Evolutionary conservation across 2,329 filamentous ascomycete species (phyloP), one percentile per base, ranked within the genome.

Genomic region (Aspergillus felis): DNA sequence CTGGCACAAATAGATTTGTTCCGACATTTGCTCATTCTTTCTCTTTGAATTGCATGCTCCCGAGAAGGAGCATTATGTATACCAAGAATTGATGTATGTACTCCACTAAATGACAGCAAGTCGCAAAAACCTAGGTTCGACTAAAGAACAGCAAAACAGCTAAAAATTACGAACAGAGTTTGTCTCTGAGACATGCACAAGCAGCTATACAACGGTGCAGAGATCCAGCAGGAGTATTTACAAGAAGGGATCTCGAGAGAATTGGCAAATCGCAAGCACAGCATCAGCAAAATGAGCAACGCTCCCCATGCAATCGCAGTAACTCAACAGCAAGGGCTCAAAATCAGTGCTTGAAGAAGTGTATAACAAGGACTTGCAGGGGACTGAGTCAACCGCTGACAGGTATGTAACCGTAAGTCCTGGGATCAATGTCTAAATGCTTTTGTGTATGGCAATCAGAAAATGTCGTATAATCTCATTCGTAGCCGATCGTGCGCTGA

Each of bases 251-350:
- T 24, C 42, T 46, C 22, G 22, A 20, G 10, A 12, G 20, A 14
- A 46, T 5, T 4, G 10, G 7, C 3, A n/a, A 44, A 17, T 44
- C 35, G 41, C n/a, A 22, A 44, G 5, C 22, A 46, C 14, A 56
- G 38, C 27, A n/a, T 29, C 24, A 12, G 35, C 41, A 42, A 46
- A 50, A 50, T 27, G 56, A 54, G 47, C 48, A 32, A 38, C 55
- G 66, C 66, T 62, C 65, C 62, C 58, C 32, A 66, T 66, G 66
- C 64, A 56, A 12, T 41, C 22, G 28, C 53, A 44, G 24, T 47
- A 17, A 47, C 12, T 47, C 24, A 24, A 14, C 10, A 47, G 14
- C 32, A 47, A 24, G 7, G 49, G 20, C 29, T 50, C 47, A 54
- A 49, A 25, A 48, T 44, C 51, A 42, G 49, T 48, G 48, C 50